Percentiles rank a stretch among this genome's conserved stretches.
Evolutionary conservation across 2,329 filamentous ascomycete genomes (phyloP).

Genomic region (Plectosphaerella sp.): DNA sequence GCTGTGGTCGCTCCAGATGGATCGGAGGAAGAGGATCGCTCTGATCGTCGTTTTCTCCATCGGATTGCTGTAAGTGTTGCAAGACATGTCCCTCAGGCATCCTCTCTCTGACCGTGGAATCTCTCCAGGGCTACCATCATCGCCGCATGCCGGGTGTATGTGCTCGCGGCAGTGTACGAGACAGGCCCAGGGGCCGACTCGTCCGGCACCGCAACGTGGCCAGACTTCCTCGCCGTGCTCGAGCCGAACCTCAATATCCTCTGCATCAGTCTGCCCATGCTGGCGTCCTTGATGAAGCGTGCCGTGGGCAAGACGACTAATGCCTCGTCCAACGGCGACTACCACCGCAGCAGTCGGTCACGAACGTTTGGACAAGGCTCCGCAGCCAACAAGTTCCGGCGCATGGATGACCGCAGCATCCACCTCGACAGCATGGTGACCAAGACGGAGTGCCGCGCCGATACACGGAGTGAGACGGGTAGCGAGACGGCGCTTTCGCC

Average conservation of each 20-base stretch:
- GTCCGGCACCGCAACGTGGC: slow-evolving; percentile 14
- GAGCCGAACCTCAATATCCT: slow-evolving; percentile 16
- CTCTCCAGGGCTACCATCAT: slow-evolving; percentile 14
- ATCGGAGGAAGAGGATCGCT: slow-evolving; percentile 19
- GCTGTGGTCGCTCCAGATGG: slow-evolving; percentile 28
- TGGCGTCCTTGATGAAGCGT: slow-evolving; percentile 1
- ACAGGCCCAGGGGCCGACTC: slow-evolving; percentile 12
- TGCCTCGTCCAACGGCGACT: background rate
- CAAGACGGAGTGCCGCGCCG: background rate
- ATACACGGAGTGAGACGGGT: background rate
- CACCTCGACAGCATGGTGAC: background rate
- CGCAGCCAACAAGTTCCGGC: background rate
- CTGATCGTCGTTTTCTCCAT: slow-evolving; percentile 19
- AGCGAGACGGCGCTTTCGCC: background rate
- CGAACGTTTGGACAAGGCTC: background rate
- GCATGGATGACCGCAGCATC: background rate
- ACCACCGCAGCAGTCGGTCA: background rate
- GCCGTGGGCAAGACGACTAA: background rate
- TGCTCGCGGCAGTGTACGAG: slow-evolving; percentile 15
- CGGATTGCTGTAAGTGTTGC: slow-evolving; percentile 16
- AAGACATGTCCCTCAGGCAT: background rate
- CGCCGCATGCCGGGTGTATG: slow-evolving; percentile 15
- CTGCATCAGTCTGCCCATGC: slow-evolving; percentile 15
- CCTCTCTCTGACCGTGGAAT: background rate
- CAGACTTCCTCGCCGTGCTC: slow-evolving; percentile 15